Percentiles rank a stretch among this genome's conserved stretches.
phyloP scores from a whole-genome alignment of 495 filamentous ascomycete genomes.

The Podospora didyma region DNA sequence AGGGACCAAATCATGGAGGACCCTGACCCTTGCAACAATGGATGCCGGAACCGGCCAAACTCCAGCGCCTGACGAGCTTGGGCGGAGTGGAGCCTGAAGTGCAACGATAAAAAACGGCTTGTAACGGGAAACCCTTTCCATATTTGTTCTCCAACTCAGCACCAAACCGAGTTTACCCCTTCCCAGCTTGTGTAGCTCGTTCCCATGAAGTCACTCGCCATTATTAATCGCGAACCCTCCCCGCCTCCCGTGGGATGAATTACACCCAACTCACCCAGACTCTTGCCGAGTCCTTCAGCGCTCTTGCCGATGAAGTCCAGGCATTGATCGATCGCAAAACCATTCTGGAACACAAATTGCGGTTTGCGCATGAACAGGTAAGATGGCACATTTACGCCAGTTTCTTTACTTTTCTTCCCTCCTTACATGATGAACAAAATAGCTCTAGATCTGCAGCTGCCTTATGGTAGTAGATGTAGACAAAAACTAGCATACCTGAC shows the following conservation, averaged over 20 bases:
- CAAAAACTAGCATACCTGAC: constrained; percentile 28
- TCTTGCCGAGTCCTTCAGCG: constrained; percentile 59
- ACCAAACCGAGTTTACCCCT: constrained; percentile 3
- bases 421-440: constrained; percentile 51
- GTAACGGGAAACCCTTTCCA: constrained; percentile 11
- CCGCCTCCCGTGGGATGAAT: constrained; percentile 32
- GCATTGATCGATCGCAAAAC: constrained; percentile 51
- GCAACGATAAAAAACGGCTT: neutral
- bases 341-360: constrained; percentile 54
- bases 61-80: neutral
- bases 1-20: neutral
- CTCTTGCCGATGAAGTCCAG: constrained; percentile 57
- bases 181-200: constrained; percentile 1
- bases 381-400: constrained; percentile 7
- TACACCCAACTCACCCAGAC: constrained; percentile 41
- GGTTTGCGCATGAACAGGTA: constrained; percentile 57
- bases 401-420: constrained; percentile 6
- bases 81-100: constrained; percentile 1
- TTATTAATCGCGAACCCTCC: constrained; percentile 10
- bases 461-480: constrained; percentile 48
- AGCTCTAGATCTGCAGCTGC: constrained; percentile 72
- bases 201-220: neutral
- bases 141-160: constrained; percentile 10
- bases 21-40: too few relatives aligned
- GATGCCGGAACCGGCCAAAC: constrained; percentile 17